phyloP scores from a whole-genome alignment of 2,329 filamentous ascomycete species.

The Coniochaeta ligniaria region DNA sequence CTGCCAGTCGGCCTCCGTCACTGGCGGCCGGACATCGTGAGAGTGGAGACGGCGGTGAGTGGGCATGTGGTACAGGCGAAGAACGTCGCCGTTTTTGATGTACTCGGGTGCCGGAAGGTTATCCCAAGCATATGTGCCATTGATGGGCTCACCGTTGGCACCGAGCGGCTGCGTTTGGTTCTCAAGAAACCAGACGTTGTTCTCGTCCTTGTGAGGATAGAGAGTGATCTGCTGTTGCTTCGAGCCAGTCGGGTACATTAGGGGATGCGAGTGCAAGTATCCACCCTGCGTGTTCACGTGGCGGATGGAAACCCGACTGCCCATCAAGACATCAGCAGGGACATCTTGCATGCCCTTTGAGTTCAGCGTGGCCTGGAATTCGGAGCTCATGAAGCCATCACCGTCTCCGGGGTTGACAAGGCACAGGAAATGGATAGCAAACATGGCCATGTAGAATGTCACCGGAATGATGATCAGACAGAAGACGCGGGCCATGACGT shows the following conservation, averaged over 20 bases:
- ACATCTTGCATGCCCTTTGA: constrained; percentile 95
- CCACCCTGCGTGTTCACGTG: constrained; percentile 97
- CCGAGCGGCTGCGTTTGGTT: constrained; percentile 91
- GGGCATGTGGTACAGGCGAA: constrained; percentile 76
- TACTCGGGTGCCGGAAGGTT: constrained; percentile 55
- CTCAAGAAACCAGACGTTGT: constrained; percentile 90
- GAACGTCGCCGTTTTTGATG: constrained; percentile 71
- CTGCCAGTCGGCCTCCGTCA: constrained; percentile 88
- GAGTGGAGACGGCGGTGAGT: constrained; percentile 91
- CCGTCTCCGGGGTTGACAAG: constrained; percentile 92
- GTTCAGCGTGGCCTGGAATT: constrained; percentile 96
- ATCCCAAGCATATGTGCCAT: constrained; percentile 82
- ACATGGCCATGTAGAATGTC: constrained; percentile 94
- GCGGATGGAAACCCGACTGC: constrained; percentile 77
- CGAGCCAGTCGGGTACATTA: constrained; percentile 97
- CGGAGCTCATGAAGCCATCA: constrained; percentile 98
- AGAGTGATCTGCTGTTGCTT: constrained; percentile 98
- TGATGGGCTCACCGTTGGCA: constrained; percentile 66
- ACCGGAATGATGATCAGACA: constrained; percentile 85
- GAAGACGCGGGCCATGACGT: constrained; percentile 85
- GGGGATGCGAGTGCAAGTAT: constrained; percentile 90
- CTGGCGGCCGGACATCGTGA: constrained; percentile 81
- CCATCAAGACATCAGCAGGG: constrained; percentile 83
- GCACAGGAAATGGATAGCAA: constrained; percentile 91
- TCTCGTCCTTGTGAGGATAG: constrained; percentile 98